phyloP scores from a whole-genome alignment of 768 basidiomycete genomes.

The Imleria badia region DNA sequence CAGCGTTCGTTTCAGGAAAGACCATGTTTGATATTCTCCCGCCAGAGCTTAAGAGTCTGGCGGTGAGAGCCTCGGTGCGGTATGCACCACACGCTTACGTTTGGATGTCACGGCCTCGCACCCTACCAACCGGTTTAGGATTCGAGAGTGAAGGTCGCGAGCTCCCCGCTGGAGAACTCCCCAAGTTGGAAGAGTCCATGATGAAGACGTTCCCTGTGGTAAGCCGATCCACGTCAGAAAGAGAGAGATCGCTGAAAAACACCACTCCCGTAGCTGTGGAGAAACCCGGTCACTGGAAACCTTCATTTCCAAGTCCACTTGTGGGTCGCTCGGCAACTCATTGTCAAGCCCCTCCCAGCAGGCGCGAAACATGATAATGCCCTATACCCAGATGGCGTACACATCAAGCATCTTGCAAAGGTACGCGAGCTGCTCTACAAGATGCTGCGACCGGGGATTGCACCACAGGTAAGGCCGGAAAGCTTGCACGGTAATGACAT shows the following conservation, averaged over 20 bases:
- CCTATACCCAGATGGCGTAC: conserved; percentile 81
- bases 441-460: conserved; percentile 89
- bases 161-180: conserved; percentile 62
- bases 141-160: conserved; percentile 80
- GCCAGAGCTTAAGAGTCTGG: conserved; percentile 69
- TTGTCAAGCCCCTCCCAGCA: conserved; percentile 71
- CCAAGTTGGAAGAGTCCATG: conserved; percentile 78
- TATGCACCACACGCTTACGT: conserved; percentile 89
- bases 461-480: conserved; percentile 53
- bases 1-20: conserved; percentile 78
- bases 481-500: background rate
- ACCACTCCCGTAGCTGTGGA: conserved; percentile 63
- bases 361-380: conserved; percentile 58
- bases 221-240: conserved; percentile 15
- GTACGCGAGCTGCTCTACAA: conserved; percentile 76
- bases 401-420: conserved; percentile 67
- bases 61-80: conserved; percentile 70
- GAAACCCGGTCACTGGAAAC: conserved; percentile 81
- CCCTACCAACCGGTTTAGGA: conserved; percentile 77
- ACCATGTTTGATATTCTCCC: conserved; percentile 84
- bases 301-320: conserved; percentile 93
- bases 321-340: conserved; percentile 64
- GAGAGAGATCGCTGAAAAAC: background rate
- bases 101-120: conserved; percentile 82
- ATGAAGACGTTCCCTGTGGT: conserved; percentile 71